Conservation (phyloP, 1,284 basidiomycete species). For the Sanghuangporus baumii region DNA sequence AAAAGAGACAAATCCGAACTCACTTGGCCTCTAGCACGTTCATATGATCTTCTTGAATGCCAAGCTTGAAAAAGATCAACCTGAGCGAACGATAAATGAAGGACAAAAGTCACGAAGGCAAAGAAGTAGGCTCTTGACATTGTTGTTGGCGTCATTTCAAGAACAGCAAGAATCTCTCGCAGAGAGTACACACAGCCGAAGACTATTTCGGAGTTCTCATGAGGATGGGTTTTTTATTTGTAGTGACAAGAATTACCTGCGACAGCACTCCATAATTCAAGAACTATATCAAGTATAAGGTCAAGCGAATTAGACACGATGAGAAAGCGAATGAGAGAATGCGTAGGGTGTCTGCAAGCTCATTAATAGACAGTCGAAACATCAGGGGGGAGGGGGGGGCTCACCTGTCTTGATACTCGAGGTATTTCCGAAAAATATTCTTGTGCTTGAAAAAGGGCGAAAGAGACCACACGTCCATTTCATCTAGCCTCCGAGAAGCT, state of each 20-base stretch:
- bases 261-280: conserved; percentile 58
- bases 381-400: conserved; percentile 14
- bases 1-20: not conserved
- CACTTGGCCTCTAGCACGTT: conserved; percentile 51
- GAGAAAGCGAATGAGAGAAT: conserved; percentile 59
- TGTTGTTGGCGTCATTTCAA: conserved; percentile 39
- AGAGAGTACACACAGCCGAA: conserved; percentile 59
- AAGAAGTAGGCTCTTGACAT: conserved; percentile 61
- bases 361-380: not conserved
- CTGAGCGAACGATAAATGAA: conserved; percentile 65
- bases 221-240: not conserved
- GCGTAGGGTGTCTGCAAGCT: conserved; percentile 38
- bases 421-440: conserved; percentile 61
- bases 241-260: conserved; percentile 39
- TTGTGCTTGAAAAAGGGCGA: conserved; percentile 69
- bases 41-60: conserved; percentile 61
- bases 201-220: conserved; percentile 33
- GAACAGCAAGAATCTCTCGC: conserved; percentile 47
- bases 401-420: conserved; percentile 44
- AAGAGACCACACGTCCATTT: conserved; percentile 66
- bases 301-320: conserved; percentile 71
- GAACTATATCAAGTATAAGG: conserved; percentile 49
- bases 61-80: conserved; percentile 59
- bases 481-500: conserved; percentile 51
- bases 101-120: conserved; percentile 60